Conservation (phyloP, 768 basidiomycete species). For the Podaxis sp. region DNA sequence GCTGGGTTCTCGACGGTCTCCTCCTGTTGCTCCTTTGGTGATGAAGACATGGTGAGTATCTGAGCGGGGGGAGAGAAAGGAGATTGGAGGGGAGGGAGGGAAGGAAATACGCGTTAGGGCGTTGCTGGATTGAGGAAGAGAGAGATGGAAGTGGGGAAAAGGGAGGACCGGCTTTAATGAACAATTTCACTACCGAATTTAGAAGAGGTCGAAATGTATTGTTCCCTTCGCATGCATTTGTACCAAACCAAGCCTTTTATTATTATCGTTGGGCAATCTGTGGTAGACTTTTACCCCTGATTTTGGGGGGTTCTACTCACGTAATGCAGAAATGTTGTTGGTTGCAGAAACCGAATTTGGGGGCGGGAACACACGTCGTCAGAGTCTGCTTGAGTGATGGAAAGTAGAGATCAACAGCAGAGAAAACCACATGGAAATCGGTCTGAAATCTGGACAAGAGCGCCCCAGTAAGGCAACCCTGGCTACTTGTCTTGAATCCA, state of each 20-base stretch:
- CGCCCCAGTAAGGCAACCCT: conserved; percentile 16
- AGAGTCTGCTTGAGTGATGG: conserved; percentile 18
- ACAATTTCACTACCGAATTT: conserved; percentile 70
- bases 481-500: conserved; percentile 12
- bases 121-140: conserved; percentile 42
- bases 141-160: conserved; percentile 60
- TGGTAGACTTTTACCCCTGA: conserved; percentile 55
- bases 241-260: conserved; percentile 56
- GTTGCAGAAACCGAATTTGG: conserved; percentile 34
- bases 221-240: conserved; percentile 68
- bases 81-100: conserved; percentile 25
- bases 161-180: conserved; percentile 75
- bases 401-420: conserved; percentile 17
- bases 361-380: conserved; percentile 28
- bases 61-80: conserved; percentile 28
- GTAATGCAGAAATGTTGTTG: conserved; percentile 43
- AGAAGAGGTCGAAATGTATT: conserved; percentile 63
- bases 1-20: conserved; percentile 54
- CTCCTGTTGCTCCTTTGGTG: conserved; percentile 52
- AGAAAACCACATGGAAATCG: conserved; percentile 28
- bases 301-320: conserved; percentile 59
- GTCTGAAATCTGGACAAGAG: conserved; percentile 13
- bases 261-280: conserved; percentile 55
- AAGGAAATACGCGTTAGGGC: conserved; percentile 29
- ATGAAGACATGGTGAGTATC: conserved; percentile 53